A percentile compares a stretch with the other conserved stretches of the same genome.
Evolutionary conservation across 495 filamentous ascomycete species (phyloP).

Genomic region (Tuber umbilicatum): DNA sequence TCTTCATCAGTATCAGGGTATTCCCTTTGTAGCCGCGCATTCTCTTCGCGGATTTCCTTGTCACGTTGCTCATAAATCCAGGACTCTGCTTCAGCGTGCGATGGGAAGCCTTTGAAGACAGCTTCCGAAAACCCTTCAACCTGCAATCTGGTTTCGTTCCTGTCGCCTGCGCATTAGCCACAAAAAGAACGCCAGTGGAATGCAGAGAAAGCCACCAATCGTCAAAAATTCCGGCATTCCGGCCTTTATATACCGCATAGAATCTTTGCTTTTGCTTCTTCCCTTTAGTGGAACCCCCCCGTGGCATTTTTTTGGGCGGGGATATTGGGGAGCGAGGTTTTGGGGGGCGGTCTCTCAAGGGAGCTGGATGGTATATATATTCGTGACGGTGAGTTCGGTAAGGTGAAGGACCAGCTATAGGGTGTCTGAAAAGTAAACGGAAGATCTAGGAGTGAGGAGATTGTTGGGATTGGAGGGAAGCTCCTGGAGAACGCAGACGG

Average conservation of each 20-base stretch:
- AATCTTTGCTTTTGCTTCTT: slow-evolving; percentile 2
- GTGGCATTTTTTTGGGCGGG: neutral
- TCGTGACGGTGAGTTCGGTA: neutral
- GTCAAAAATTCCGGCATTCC: slow-evolving; percentile 22
- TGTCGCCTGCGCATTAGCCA: slow-evolving; percentile 14
- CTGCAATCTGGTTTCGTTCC: slow-evolving; percentile 24
- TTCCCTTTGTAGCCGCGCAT: slow-evolving; percentile 11
- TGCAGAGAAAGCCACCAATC: slow-evolving; percentile 16
- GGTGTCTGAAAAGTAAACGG: neutral
- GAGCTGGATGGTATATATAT: neutral
- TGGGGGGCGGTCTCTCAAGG: neutral
- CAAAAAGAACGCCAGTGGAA: neutral
- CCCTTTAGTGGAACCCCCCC: neutral
- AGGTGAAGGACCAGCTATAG: neutral
- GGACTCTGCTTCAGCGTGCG: slow-evolving; percentile 12
- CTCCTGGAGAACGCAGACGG: neutral
- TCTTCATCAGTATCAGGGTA: slow-evolving; percentile 8
- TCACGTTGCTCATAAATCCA: slow-evolving; percentile 20
- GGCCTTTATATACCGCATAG: slow-evolving; percentile 27
- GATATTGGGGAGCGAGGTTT: neutral
- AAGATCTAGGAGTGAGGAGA: neutral
- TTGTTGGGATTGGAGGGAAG: neutral
- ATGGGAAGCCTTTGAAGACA: slow-evolving; percentile 26
- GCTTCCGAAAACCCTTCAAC: slow-evolving; percentile 29
- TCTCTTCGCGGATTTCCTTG: slow-evolving; percentile 15